These are phyloP conservation scores for Macrolepiota dolichaula DNA, from an alignment of 768 basidiomycete genomes.

Conservation along the genomic window DNA sequence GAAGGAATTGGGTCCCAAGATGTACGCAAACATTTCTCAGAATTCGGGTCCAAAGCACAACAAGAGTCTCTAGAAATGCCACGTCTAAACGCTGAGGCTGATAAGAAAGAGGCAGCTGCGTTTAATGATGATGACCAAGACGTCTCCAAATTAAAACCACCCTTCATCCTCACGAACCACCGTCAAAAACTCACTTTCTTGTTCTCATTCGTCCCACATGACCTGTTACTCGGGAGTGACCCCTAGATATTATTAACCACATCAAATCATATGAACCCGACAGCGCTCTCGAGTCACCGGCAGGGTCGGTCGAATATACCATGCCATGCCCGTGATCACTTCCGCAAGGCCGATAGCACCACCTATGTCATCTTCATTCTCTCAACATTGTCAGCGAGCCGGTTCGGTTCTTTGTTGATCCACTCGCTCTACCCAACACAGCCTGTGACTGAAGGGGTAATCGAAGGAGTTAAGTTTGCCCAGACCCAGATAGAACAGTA, in stretches of 20 bases:
- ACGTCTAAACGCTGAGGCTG: not conserved
- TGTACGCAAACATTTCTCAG: not conserved
- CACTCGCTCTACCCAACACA: not conserved
- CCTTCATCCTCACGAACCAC: not conserved
- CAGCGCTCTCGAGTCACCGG: not conserved
- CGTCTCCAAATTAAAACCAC: not conserved
- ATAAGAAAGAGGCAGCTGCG: not conserved
- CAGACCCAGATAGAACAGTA: not conserved
- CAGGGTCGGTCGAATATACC: not conserved
- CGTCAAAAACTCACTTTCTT: not conserved
- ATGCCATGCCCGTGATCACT: not conserved
- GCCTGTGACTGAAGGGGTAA: not conserved
- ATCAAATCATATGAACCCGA: not conserved
- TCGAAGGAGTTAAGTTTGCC: not conserved
- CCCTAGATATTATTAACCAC: not conserved
- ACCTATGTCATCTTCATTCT: not conserved
- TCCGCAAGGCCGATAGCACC: not conserved
- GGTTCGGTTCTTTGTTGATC: not conserved
- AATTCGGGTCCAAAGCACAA: not conserved
- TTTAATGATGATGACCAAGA: not conserved
- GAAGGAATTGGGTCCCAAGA: not conserved
- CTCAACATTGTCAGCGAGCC: not conserved
- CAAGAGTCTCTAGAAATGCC: not conserved
- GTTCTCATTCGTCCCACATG: not conserved
- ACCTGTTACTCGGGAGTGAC: not conserved